Conservation (phyloP, 1,139 yeast species). For the Saccharomycopsis hybrid region DNA sequence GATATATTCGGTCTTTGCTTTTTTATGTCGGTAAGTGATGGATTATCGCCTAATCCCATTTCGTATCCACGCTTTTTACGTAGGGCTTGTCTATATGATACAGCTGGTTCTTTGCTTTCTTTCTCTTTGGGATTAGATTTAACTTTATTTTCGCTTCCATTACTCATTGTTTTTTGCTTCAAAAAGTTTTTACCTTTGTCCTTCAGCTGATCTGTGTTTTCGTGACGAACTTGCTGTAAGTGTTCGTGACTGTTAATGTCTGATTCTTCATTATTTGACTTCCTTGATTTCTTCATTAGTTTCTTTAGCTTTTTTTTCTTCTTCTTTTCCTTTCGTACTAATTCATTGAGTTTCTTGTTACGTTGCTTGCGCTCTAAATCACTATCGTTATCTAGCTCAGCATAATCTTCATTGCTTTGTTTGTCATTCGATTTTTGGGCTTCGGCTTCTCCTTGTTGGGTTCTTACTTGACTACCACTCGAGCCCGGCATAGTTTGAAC, state of each 20-base stretch:
- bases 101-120: neutral
- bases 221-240: neutral
- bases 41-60: too few species aligned
- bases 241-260: neutral
- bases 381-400: neutral
- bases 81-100: neutral
- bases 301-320: conserved; percentile 18
- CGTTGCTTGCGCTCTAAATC: neutral
- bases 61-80: too few species aligned
- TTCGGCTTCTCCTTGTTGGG: neutral
- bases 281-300: conserved; percentile 18
- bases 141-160: neutral
- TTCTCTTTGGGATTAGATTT: neutral
- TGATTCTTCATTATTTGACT: conserved; percentile 2
- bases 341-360: conserved; percentile 4
- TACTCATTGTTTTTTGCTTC: neutral
- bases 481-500: neutral
- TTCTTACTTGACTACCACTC: neutral
- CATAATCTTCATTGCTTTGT: neutral
- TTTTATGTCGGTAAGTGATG: neutral
- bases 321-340: conserved; percentile 10
- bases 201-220: neutral
- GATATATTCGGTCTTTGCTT: neutral
- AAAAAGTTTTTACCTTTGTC: conserved; percentile 1
- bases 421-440: neutral